A percentile compares a stretch with the other conserved stretches of the same genome.
Evolutionary conservation across 23 red algal species (phyloP).

Genomic region (Cyanidiococcus yangmingshanensis): DNA sequence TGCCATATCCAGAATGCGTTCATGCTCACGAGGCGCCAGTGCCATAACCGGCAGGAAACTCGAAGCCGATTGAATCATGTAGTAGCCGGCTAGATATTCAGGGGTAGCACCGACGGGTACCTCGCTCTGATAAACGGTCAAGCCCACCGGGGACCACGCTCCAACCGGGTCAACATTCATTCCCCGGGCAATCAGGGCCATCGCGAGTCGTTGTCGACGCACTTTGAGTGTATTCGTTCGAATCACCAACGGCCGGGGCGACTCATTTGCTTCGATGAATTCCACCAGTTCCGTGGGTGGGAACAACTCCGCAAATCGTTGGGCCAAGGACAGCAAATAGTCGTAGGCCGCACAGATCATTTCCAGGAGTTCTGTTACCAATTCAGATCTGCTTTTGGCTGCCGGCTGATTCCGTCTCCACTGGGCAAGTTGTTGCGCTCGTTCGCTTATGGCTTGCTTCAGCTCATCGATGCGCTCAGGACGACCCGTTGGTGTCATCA

Average conservation of each 20-base stretch:
- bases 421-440: background rate
- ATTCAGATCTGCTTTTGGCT: conserved; percentile 24
- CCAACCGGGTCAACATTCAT: conserved; percentile 92
- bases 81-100: conserved; percentile 94
- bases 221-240: conserved; percentile 77
- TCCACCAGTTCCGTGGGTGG: conserved; percentile 55
- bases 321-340: conserved; percentile 53
- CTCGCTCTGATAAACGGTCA: conserved; percentile 87
- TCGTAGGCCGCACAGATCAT: conserved; percentile 41
- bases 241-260: conserved; percentile 75
- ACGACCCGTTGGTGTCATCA: background rate
- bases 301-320: conserved; percentile 75
- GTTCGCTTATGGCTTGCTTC: background rate
- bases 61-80: conserved; percentile 92
- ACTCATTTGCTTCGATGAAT: conserved; percentile 90
- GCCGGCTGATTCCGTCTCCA: background rate
- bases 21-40: conserved; percentile 68
- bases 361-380: conserved; percentile 36
- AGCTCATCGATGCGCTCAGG: background rate
- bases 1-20: conserved; percentile 73
- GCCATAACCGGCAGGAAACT: conserved; percentile 85
- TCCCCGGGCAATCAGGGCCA: conserved; percentile 83
- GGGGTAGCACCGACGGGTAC: conserved; percentile 95
- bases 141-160: conserved; percentile 77
- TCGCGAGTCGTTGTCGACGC: conserved; percentile 66